phyloP scores from a whole-genome alignment of 106 monocot genomes.

The Vanilla planifolia region DNA sequence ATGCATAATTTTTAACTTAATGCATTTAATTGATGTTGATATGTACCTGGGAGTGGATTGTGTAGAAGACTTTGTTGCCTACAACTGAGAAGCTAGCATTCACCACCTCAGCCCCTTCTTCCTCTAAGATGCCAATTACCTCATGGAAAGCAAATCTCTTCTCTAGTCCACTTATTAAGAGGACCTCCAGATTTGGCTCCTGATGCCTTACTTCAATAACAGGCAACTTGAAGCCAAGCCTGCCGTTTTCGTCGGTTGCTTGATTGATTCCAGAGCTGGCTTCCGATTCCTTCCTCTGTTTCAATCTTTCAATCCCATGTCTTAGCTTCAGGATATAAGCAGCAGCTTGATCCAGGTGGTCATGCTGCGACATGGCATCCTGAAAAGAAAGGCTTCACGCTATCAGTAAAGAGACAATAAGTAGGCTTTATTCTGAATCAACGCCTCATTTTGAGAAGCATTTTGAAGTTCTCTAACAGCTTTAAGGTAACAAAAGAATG shows the following conservation, averaged over 20 bases:
- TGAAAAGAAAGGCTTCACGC: background rate
- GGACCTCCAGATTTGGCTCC: conserved; percentile 54
- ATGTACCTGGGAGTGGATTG: conserved; percentile 61
- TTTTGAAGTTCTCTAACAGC: too few relatives aligned
- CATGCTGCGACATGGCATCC: conserved; percentile 19
- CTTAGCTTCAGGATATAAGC: conserved; percentile 31
- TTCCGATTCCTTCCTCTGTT: conserved; percentile 14
- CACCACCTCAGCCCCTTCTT: conserved; percentile 73
- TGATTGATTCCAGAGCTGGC: background rate
- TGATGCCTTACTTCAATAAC: conserved; percentile 53
- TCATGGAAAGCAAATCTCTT: conserved; percentile 32
- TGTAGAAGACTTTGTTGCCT: conserved; percentile 58
- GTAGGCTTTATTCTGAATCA: too few relatives aligned
- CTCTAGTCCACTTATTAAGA: conserved; percentile 34
- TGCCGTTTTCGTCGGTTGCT: background rate
- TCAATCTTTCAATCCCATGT: conserved; percentile 30
- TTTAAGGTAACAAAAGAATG: too few relatives aligned
- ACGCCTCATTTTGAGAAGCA: too few relatives aligned
- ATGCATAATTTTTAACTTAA: background rate
- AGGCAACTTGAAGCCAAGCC: conserved; percentile 20
- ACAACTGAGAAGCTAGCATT: conserved; percentile 56
- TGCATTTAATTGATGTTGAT: background rate
- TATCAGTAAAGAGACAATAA: too few relatives aligned
- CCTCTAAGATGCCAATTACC: conserved; percentile 52
- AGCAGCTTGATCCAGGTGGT: conserved; percentile 29